A percentile compares a stretch with the other conserved stretches of the same genome.
phyloP scores from a whole-genome alignment of 1,284 basidiomycete species.

The Austropuccinia psidii region DNA sequence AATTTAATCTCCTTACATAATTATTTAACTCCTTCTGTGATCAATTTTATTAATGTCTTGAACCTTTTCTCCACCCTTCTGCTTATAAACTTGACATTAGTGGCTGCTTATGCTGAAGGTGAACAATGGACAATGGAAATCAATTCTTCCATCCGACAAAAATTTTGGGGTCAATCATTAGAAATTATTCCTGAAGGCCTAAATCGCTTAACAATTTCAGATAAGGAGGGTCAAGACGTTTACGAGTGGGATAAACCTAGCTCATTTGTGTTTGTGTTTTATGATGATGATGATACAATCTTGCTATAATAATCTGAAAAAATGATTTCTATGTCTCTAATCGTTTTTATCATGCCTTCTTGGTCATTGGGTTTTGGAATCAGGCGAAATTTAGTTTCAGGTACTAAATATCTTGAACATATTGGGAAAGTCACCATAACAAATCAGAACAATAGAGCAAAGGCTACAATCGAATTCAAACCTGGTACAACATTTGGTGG shows the following conservation, averaged over 20 bases:
- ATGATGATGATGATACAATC: not conserved
- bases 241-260: conserved; percentile 39
- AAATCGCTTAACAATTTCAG: conserved; percentile 21
- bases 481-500: conserved; percentile 53
- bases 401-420: conserved; percentile 76
- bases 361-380: not conserved
- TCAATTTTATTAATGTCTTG: not conserved
- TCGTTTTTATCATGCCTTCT: not conserved
- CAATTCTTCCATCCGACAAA: conserved; percentile 68
- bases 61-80: not conserved
- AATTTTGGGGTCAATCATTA: conserved; percentile 64
- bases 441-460: conserved; percentile 54
- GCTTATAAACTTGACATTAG: not conserved
- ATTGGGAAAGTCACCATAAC: conserved; percentile 65
- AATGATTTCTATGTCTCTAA: not conserved
- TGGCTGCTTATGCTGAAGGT: conserved; percentile 76
- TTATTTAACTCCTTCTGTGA: not conserved
- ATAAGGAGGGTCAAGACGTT: conserved; percentile 31
- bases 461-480: conserved; percentile 70
- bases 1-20: not conserved
- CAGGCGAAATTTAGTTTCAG: conserved; percentile 70
- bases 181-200: conserved; percentile 40
- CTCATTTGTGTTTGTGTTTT: conserved; percentile 26
- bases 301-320: not conserved
- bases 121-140: conserved; percentile 64